phyloP scores from a whole-genome alignment of 1,284 basidiomycete species.

The Pyrrhoderma lamaoense region DNA sequence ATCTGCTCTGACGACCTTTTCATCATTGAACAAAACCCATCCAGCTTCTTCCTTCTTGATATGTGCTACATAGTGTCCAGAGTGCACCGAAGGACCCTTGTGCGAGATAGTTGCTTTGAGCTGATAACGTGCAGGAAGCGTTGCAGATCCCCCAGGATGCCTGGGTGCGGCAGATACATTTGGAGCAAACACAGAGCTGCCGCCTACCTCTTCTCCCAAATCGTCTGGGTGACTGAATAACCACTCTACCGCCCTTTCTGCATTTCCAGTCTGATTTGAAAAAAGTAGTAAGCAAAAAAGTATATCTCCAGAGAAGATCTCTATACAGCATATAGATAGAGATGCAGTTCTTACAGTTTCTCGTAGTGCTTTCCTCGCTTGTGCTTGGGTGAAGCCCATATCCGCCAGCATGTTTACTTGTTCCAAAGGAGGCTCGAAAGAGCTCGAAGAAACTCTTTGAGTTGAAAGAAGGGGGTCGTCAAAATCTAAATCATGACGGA shows the following conservation, averaged over 20 bases:
- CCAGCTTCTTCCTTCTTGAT: slow-evolving; percentile 43
- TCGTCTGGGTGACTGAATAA: slow-evolving; percentile 95
- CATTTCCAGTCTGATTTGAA: slow-evolving; percentile 59
- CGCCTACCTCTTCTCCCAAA: slow-evolving; percentile 64
- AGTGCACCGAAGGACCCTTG: slow-evolving; percentile 92
- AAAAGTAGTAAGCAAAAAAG: no score
- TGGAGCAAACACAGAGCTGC: slow-evolving; percentile 22
- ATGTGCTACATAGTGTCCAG: slow-evolving; percentile 91
- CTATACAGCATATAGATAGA: no score
- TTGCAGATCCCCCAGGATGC: slow-evolving; percentile 40
- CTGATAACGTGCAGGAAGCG: slow-evolving; percentile 70
- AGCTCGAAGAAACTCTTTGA: slow-evolving; percentile 24
- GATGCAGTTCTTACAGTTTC: slow-evolving; percentile 77
- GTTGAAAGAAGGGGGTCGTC: slow-evolving; percentile 65
- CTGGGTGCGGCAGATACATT: slow-evolving; percentile 23
- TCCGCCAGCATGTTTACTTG: slow-evolving; percentile 72
- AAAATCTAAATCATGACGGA: no score
- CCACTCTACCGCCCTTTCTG: slow-evolving; percentile 92
- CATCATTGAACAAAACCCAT: slow-evolving; percentile 93
- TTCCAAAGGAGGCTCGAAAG: slow-evolving; percentile 55
- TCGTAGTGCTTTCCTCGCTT: slow-evolving; percentile 83
- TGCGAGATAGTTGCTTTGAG: slow-evolving; percentile 95
- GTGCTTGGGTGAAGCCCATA: slow-evolving; percentile 87
- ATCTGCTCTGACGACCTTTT: slow-evolving; percentile 89
- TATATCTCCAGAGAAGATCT: no score